Base-by-base conservation (phyloP, 306 rosid species). In the Dicorynia guianensis region DNA sequence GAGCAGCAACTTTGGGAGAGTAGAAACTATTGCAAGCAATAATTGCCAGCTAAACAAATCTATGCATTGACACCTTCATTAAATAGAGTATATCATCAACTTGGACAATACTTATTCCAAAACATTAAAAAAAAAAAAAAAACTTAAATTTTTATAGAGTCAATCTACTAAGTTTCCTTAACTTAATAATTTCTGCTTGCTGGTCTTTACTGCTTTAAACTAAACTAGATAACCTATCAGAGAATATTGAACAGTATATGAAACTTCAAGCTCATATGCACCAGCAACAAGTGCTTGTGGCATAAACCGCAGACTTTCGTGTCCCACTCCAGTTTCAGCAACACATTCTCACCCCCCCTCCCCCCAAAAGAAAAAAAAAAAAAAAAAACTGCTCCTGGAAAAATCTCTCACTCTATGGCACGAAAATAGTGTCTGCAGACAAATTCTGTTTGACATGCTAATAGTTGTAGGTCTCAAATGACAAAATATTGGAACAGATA, bases 71-170 rank as follows among this genome's bases (percentile, higher is more conserved):
- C 56, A 36, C 39, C 40, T 76, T 69, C 53, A 44, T 59, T 25
- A 38, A 46, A 56, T 34, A 65, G 19, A 74, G 48, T 39, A 7
- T 46, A 19, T 10, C 11, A 30, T 35, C 39, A 66, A 15, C 36
- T 74, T 3, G 36, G 67, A 35, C 8, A 17, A 59, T 39, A 11
- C 36, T n/a, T 48, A 40, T 40, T 64, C 48, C 18, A 13, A 66
- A 47, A 67, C n/a, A 18, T 61, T 1, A 63, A 53, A 61, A 75
- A 69, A 25, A 63, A 53, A 61, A 75, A 69, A 12, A 63, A 18
- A 40, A 19, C 12, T 56, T 35, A 11, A 54, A 43, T 43, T 33
- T 48, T 2, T 39, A 38, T 12, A n/a, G 57, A 71, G 14, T 63
- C 63, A 71, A 58, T 43, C 1, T n/a, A 67, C 36, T 38, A 38